Evolutionary conservation across 352 stramenopile species (phyloP).

Genomic region (Phytophthora aleatoria): DNA sequence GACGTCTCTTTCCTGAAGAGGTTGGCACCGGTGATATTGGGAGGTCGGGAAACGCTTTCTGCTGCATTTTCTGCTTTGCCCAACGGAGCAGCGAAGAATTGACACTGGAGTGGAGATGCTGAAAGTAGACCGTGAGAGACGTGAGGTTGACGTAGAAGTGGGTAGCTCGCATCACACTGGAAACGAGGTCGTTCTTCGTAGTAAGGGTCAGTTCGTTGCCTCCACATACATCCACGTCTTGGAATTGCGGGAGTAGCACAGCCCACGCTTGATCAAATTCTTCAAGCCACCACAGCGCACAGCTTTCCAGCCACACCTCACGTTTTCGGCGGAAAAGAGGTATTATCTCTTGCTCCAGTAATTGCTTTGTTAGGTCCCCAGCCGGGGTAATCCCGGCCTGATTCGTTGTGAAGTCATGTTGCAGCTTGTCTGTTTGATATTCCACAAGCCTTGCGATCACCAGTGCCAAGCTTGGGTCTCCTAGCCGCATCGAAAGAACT

Average conservation of each 20-base stretch:
- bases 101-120: conserved; percentile 75
- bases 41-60: conserved; percentile 29
- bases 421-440: conserved; percentile 54
- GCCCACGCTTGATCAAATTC: conserved; percentile 84
- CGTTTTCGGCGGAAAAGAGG: conserved; percentile 60
- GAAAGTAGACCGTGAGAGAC: conserved; percentile 85
- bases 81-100: conserved; percentile 68
- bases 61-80: conserved; percentile 58
- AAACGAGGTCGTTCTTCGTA: conserved; percentile 33
- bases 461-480: conserved; percentile 90
- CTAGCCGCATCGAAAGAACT: conserved; percentile 85
- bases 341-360: conserved; percentile 75
- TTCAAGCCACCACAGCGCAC: conserved; percentile 83
- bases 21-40: conserved; percentile 7
- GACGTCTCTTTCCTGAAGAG: conserved; percentile 22
- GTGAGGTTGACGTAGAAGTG: conserved; percentile 87
- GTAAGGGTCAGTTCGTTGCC: conserved; percentile 13
- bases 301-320: conserved; percentile 82
- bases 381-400: conserved; percentile 67
- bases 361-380: conserved; percentile 49
- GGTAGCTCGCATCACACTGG: conserved; percentile 50
- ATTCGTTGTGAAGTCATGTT: conserved; percentile 60
- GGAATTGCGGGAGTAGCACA: conserved; percentile 65
- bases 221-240: conserved; percentile 60
- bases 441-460: conserved; percentile 90